These are phyloP conservation scores for Coccomyxa sp. DNA, from an alignment of 139 green algal species.

Conservation along the genomic window DNA sequence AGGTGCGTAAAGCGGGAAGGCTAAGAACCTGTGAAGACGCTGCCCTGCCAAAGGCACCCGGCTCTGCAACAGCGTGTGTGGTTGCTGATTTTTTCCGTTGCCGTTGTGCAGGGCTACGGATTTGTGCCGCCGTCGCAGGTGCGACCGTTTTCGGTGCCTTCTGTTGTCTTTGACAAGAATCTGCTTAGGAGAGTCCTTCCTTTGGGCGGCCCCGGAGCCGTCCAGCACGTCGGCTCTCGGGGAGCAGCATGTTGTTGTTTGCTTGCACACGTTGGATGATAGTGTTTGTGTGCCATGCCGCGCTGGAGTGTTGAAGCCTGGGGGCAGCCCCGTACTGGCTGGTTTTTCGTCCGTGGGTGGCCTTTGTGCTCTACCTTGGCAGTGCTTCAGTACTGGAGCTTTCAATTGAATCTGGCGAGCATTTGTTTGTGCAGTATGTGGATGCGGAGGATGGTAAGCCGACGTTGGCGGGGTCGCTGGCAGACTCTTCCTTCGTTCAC, in stretches of 20 bases:
- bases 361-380: neutral
- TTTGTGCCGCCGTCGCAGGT: slow-evolving; percentile 52
- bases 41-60: neutral
- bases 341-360: no score
- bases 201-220: neutral
- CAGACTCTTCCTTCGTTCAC: neutral
- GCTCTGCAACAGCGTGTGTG: neutral
- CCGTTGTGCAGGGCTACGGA: slow-evolving; percentile 51
- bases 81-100: slow-evolving; percentile 6
- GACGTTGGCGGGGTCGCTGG: neutral
- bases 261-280: neutral
- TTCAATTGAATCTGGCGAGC: neutral
- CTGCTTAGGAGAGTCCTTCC: neutral
- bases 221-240: no score
- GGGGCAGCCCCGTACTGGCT: neutral
- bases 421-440: neutral
- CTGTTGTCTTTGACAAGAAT: neutral
- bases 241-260: neutral
- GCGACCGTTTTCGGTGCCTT: neutral
- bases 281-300: no score
- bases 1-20: neutral
- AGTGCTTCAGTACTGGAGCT: neutral
- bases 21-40: neutral
- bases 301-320: neutral
- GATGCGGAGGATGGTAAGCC: neutral